Base-by-base conservation (phyloP, 1,139 yeast species). In the Kurtzmaniella quercitrusa region DNA sequence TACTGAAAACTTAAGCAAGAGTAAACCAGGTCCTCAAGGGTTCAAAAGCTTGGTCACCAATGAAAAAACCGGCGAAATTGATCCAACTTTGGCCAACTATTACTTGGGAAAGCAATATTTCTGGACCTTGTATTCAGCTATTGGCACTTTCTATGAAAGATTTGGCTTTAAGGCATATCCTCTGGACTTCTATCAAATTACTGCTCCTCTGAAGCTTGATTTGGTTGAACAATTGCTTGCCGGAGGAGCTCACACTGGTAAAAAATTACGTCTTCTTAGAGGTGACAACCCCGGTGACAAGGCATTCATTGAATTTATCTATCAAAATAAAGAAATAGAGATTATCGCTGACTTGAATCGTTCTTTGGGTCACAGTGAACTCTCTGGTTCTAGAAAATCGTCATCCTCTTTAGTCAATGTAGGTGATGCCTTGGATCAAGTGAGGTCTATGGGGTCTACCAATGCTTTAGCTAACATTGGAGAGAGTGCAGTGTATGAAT, bases 101-200 rank as follows among this genome's bases (percentile, higher is more conserved):
- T 65, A 67, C 45, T 59, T 71, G 50, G 52, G 67, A 31, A 67
- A 69, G 46, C 55, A 67, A 46, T 70, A 66, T 48, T 59, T 69
- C 43, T 70, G 75, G 77, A 51, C 53, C 17, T 58, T 70, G 44
- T 68, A 70, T 50, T 70, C 76, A 3, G 68, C 63, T 1, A 63
- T 62, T 3, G 67, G 63, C 8, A 54, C 50, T 10, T 67, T 56
- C 40, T 72, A 70, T 47, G 60, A 59, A 44, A 53, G 63, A 44
- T 65, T 69, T 48, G 77, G 77, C 1, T 72, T 72, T 54, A 68
- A 67, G 43, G 46, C 58, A 2, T 67, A 54, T 46, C 75, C 76
- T 0, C 36, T 68, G 25, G 70, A 70, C 38, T 62, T 65, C 43
- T 71, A 64, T 47, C 54, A 57, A 45, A 50, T 71, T 12, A 75